Percentiles rank a stretch among this genome's conserved stretches.
These are phyloP conservation scores for Mortierella sp. DNA, from an alignment of 371 early-diverging fungal species.

Conservation along the genomic window DNA sequence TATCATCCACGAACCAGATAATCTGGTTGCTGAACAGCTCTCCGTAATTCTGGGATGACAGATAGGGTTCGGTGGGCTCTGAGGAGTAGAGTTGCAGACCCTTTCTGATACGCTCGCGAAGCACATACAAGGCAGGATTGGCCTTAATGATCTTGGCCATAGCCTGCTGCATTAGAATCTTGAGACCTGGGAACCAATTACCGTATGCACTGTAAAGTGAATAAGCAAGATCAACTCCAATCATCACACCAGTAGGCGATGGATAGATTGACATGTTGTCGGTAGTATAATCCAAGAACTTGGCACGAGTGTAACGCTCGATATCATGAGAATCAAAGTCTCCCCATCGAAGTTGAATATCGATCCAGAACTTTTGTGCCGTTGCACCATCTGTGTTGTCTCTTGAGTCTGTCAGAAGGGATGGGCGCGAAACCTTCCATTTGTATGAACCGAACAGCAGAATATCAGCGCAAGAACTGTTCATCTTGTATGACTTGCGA, in stretches of 20 bases:
- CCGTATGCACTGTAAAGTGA: constrained; percentile 93
- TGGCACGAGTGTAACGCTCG: constrained; percentile 97
- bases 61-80: constrained; percentile 98
- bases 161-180: constrained; percentile 96
- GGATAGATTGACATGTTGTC: constrained; percentile 99
- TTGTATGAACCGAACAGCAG: constrained; percentile 97
- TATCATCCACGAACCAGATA: constrained; percentile 99
- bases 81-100: constrained; percentile 98
- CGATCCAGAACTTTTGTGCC: constrained; percentile 98
- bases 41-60: constrained; percentile 95
- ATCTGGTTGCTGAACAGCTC: constrained; percentile 98
- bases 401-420: constrained; percentile 88
- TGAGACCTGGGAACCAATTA: constrained; percentile 99
- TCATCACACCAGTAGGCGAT: constrained; percentile 96
- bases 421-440: constrained; percentile 97
- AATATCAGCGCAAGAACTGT: constrained; percentile 93
- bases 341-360: constrained; percentile 99
- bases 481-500: constrained; percentile 99
- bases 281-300: constrained; percentile 98
- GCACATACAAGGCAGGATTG: constrained; percentile 96
- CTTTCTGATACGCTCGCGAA: constrained; percentile 99
- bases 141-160: constrained; percentile 99
- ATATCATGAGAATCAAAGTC: constrained; percentile 99
- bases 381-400: constrained; percentile 97
- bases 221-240: constrained; percentile 98